Conservation (phyloP, 371 early-diverging fungal genomes). For the Lichtheimia ramosa region DNA sequence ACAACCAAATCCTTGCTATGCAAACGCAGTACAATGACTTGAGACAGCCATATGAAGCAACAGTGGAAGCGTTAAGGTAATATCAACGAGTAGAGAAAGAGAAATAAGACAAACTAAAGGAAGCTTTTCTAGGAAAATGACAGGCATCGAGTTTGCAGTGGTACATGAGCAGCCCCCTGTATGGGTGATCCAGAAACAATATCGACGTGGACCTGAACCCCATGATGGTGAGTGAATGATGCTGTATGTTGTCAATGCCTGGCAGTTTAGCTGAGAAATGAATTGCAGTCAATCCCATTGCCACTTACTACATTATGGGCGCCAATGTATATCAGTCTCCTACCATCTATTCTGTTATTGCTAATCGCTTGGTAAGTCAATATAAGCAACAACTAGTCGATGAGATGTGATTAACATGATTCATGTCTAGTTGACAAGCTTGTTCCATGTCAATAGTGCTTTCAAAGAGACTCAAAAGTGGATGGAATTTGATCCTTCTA, state of each 20-base stretch:
- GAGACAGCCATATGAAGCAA: constrained; percentile 55
- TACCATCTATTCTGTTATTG: constrained; percentile 76
- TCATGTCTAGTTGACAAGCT: constrained; percentile 58
- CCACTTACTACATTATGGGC: constrained; percentile 86
- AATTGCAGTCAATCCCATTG: constrained; percentile 58
- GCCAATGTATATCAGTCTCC: constrained; percentile 95
- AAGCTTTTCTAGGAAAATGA: constrained; percentile 71
- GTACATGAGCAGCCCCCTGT: constrained; percentile 78
- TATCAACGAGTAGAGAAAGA: no score
- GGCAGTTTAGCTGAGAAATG: no score
- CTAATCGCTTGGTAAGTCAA: constrained; percentile 77
- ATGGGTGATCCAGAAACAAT: constrained; percentile 84
- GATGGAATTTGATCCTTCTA: constrained; percentile 74
- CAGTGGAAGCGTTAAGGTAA: constrained; percentile 58
- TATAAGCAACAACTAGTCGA: background rate
- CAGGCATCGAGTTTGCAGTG: constrained; percentile 86
- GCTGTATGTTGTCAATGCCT: background rate
- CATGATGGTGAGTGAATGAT: constrained; percentile 49
- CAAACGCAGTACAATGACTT: constrained; percentile 94
- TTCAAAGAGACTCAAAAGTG: constrained; percentile 66
- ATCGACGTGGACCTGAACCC: constrained; percentile 57
- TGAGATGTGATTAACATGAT: background rate
- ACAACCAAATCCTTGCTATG: constrained; percentile 96
- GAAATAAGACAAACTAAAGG: no score
- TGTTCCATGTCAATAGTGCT: constrained; percentile 68